Base-by-base conservation (phyloP, 2,329 filamentous ascomycete species). In the Diaporthe ampelina region DNA sequence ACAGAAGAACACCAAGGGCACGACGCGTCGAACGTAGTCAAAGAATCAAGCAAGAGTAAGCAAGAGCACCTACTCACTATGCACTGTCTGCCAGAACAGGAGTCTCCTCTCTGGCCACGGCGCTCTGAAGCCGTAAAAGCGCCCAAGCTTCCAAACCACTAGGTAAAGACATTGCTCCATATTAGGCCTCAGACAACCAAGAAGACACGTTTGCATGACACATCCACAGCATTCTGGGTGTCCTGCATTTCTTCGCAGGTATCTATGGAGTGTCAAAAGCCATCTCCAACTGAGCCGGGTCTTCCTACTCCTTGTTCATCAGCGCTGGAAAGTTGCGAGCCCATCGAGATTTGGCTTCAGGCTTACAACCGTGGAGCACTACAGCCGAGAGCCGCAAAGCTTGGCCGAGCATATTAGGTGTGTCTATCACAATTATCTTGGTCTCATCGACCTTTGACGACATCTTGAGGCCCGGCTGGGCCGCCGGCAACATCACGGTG, bases 101-200 rank as follows among this genome's bases (percentile, higher is more conserved):
- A 52, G 57, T 24, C 32, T 45, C 43, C 35, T n/a, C 26, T 21
- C 29, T 57, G 32, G 45, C 58, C 10, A 65, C 26, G 50, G 37
- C 32, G 19, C 29, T 37, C 10, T 43, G 6, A 52, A 54, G 65
- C 57, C 48, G 65, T 57, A 75, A 35, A 35, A 57, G 50, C 50
- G 63, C 50, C 19, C 19, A 21, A 43, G 32, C 50, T 70, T 52
- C 48, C 57, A 73, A 29, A 40, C 40, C 70, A 75, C 56, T n/a
- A 32, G 57, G 48, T 19, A 21, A 56, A 70, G 68, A 35, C 19
- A 63, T 59, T 43, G 54, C 40, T 67, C 50, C 57, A 73, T 29
- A 58, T 29, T 26, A 58, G 45, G 32, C 29, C 35, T 19, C 37
- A 65, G 56, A 29, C 19, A 9, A n/a, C 45, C 17, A 32, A 50